Conservation (phyloP, 441 rosid genomes). For the Pelargonium australe region DNA sequence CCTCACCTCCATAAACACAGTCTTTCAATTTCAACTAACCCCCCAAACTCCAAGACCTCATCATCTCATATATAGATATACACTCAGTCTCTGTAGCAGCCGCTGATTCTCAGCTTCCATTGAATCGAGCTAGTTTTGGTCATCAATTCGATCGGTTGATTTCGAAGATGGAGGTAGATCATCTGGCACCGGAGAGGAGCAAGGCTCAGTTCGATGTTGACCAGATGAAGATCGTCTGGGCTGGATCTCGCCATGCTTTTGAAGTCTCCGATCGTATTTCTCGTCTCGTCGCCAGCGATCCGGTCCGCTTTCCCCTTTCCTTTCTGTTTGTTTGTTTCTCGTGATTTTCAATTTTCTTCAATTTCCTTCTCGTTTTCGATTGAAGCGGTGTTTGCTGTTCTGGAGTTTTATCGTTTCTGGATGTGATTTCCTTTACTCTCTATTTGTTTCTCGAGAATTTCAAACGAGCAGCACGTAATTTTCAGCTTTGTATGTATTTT, state of each 20-base stretch:
- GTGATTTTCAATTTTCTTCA: background rate
- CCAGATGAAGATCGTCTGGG: conserved; percentile 89
- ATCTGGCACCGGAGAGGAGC: conserved; percentile 60
- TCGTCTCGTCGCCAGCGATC: conserved; percentile 87
- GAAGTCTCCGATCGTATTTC: conserved; percentile 76
- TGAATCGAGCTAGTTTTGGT: no score
- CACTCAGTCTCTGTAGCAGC: no score
- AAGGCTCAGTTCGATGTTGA: conserved; percentile 73
- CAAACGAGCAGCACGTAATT: no score
- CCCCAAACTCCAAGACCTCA: no score
- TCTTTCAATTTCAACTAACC: no score
- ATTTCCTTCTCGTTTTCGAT: no score
- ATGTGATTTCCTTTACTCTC: background rate
- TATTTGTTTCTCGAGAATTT: conserved; percentile 10
- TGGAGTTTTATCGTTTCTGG: no score
- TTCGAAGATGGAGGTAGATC: conserved; percentile 46
- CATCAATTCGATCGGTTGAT: background rate
- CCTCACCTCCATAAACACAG: no score
- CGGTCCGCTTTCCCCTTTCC: conserved; percentile 30
- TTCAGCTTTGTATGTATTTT: no score
- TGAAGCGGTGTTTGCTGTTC: no score
- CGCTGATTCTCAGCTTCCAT: no score
- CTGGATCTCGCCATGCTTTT: conserved; percentile 77
- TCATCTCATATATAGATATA: no score
- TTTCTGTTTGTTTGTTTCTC: conserved; percentile 6